Percentiles rank a stretch among this genome's conserved stretches.
These are phyloP conservation scores for Sequoia sempervirens DNA, from an alignment of 75 land plant species.

Conservation along the genomic window DNA sequence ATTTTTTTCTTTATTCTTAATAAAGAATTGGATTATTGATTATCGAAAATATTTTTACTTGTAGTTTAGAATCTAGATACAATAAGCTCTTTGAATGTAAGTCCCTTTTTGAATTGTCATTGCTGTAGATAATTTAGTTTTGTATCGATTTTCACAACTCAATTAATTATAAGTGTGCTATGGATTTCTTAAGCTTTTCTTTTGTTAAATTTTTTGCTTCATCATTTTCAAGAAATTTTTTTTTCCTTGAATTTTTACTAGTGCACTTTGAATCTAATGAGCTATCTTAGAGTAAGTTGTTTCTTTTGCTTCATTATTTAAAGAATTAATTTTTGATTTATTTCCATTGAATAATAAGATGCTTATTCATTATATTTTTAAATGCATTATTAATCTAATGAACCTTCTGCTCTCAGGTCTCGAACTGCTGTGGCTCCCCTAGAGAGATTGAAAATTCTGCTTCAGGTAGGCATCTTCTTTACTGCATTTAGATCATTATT, in stretches of 20 bases:
- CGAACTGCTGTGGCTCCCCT: slow-evolving; percentile 95
- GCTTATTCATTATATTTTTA: background rate
- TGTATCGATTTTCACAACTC: background rate
- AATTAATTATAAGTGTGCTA: background rate
- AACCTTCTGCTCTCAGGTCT: slow-evolving; percentile 56
- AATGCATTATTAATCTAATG: background rate
- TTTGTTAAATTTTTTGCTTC: background rate
- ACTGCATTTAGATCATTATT: background rate
- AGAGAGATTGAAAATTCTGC: slow-evolving; percentile 84
- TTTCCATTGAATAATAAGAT: background rate
- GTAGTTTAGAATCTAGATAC: too few relatives aligned
- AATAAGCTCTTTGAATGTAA: too few relatives aligned
- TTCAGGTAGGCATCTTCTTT: slow-evolving; percentile 52
- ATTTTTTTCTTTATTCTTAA: too few relatives aligned
- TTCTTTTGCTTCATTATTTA: background rate
- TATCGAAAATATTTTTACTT: too few relatives aligned
- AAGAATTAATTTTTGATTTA: background rate
- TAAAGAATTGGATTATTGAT: too few relatives aligned
- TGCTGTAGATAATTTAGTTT: background rate
- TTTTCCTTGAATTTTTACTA: background rate
- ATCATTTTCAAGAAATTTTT: background rate
- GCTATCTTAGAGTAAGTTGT: background rate
- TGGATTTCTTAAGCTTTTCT: background rate
- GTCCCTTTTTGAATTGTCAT: background rate
- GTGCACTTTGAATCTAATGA: background rate